phyloP scores from a whole-genome alignment of 805 yeast species.

The Yarrowia keelungensis region DNA sequence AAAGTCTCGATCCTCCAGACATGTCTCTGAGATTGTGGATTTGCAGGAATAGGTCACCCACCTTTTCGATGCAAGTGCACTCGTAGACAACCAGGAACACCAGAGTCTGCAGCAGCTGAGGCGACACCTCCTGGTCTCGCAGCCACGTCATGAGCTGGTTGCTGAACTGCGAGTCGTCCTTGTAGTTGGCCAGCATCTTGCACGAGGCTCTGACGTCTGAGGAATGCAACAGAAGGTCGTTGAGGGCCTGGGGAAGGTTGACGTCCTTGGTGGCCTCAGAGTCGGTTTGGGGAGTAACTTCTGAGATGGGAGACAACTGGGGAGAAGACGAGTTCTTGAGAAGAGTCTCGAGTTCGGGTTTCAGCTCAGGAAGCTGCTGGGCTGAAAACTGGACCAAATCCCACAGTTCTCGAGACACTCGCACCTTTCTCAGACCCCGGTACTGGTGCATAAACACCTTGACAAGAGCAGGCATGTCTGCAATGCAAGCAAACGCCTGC shows the following conservation, averaged over 20 bases:
- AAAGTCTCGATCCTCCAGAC: conserved; percentile 40
- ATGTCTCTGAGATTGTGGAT: conserved; percentile 43
- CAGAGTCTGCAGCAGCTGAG: conserved; percentile 50
- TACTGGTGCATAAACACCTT: conserved; percentile 41
- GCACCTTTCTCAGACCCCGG: conserved; percentile 40
- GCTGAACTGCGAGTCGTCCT: conserved; percentile 44
- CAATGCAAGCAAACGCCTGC: conserved; percentile 43
- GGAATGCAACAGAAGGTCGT: conserved; percentile 41
- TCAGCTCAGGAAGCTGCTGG: conserved; percentile 41
- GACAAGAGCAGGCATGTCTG: conserved; percentile 42
- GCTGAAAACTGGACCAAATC: conserved; percentile 44
- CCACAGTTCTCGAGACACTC: conserved; percentile 44
- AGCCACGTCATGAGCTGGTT: conserved; percentile 45
- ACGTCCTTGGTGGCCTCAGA: conserved; percentile 17
- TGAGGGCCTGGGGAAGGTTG: conserved; percentile 39
- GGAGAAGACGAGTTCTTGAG: conserved; percentile 42
- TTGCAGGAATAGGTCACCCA: conserved; percentile 50
- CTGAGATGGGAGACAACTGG: conserved; percentile 46
- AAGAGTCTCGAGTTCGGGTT: conserved; percentile 43
- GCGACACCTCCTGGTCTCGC: conserved; percentile 47
- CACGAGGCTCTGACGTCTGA: conserved; percentile 40
- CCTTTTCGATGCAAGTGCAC: conserved; percentile 49
- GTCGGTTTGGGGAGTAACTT: conserved; percentile 38
- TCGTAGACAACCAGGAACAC: conserved; percentile 52
- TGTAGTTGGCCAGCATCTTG: conserved; percentile 40